Conservation (phyloP, 2,329 filamentous ascomycete species). For the Emericellopsis atlantica region DNA sequence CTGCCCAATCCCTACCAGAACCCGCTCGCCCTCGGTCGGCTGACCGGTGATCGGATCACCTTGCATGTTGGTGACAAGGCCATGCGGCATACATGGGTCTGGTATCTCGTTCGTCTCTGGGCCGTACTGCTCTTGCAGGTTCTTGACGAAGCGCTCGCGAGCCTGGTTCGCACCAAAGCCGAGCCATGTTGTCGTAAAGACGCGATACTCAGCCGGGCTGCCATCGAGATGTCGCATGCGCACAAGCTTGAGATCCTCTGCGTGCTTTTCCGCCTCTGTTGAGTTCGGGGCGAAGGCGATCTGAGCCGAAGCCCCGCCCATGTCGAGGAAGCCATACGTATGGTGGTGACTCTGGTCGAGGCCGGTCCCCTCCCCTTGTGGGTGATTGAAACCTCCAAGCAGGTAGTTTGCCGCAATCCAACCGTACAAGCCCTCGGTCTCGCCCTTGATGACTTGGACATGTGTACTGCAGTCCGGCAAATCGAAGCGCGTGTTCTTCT, state of each 20-base stretch:
- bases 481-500: slow-evolving; percentile 63
- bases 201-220: slow-evolving; percentile 62
- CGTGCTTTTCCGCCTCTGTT: slow-evolving; percentile 82
- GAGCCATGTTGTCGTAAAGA: slow-evolving; percentile 95
- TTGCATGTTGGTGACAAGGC: slow-evolving; percentile 49
- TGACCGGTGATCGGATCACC: neutral
- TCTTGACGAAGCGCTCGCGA: slow-evolving; percentile 69
- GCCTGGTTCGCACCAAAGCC: slow-evolving; percentile 97
- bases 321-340: slow-evolving; percentile 95
- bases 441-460: slow-evolving; percentile 88
- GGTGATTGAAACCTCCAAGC: slow-evolving; percentile 76
- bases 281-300: slow-evolving; percentile 94
- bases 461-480: slow-evolving; percentile 84
- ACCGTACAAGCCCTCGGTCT: slow-evolving; percentile 91
- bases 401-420: slow-evolving; percentile 98
- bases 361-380: slow-evolving; percentile 23
- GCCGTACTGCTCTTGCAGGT: slow-evolving; percentile 54
- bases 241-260: slow-evolving; percentile 76
- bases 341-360: slow-evolving; percentile 54
- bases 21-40: slow-evolving; percentile 14
- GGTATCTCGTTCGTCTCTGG: slow-evolving; percentile 55
- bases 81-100: slow-evolving; percentile 81
- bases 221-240: slow-evolving; percentile 78
- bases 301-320: slow-evolving; percentile 95
- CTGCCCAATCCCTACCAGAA: slow-evolving; percentile 68